Conservation (phyloP, 202 grass and related monocot species). For the Hordeum pubiflorum region DNA sequence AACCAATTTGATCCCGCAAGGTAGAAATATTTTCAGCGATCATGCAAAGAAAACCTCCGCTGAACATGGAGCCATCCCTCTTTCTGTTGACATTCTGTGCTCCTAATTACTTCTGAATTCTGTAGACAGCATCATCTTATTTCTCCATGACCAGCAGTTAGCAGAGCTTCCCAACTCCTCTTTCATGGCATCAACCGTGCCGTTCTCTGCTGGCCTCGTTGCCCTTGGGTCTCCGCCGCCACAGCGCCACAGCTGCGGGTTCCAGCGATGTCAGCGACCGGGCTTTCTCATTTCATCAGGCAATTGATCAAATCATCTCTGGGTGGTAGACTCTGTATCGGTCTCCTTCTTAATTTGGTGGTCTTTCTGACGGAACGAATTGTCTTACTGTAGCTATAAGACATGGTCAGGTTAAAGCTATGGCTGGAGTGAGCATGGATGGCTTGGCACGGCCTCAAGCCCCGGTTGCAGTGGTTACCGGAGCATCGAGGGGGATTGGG, state of each 20-base stretch:
- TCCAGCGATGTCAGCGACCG: background rate
- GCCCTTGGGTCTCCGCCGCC: background rate
- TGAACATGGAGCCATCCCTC: background rate
- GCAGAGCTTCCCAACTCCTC: background rate
- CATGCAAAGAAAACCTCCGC: conserved; percentile 23
- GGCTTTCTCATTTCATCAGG: background rate
- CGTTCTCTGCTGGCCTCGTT: background rate
- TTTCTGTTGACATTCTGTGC: background rate
- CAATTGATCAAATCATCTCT: background rate
- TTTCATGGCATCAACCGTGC: conserved; percentile 12
- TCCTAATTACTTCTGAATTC: background rate
- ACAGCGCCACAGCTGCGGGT: background rate
- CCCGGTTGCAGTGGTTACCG: conserved; percentile 55
- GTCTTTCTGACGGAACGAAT: background rate
- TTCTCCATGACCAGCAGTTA: background rate
- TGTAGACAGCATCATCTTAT: background rate
- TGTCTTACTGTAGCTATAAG: conserved; percentile 10
- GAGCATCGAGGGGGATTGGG: conserved; percentile 63
- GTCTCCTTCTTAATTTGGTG: background rate
- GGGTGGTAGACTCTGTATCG: background rate
- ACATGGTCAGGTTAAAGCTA: background rate
- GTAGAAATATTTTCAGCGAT: background rate
- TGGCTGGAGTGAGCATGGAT: conserved; percentile 12
- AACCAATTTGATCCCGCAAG: background rate
- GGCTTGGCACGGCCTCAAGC: conserved; percentile 15